phyloP scores from a whole-genome alignment of 1,284 basidiomycete genomes.

The Ustilago xerochloae region DNA sequence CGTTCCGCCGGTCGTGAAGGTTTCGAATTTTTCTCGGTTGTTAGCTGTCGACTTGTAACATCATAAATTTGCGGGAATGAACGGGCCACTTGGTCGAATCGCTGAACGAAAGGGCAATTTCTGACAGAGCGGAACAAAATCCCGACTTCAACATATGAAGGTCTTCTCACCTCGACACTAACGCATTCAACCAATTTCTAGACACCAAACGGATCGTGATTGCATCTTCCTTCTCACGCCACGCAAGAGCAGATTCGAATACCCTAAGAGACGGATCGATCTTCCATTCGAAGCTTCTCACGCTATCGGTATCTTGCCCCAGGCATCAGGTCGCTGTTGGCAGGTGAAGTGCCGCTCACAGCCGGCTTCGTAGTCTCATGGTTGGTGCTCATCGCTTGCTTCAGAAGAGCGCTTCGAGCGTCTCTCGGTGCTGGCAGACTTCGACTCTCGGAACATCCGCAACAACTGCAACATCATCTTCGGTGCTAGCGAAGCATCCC shows the following conservation, averaged over 20 bases:
- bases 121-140: too few species aligned
- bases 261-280: too few species aligned
- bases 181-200: neutral
- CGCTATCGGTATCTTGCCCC: neutral
- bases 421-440: conserved; percentile 23
- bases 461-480: conserved; percentile 1
- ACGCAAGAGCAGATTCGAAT: too few species aligned
- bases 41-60: neutral
- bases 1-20: neutral
- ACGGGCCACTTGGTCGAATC: conserved; percentile 1
- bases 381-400: conserved; percentile 29
- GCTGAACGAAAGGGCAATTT: neutral
- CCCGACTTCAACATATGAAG: too few species aligned
- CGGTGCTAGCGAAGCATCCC: conserved; percentile 7
- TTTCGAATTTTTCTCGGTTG: neutral
- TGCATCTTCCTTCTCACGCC: too few species aligned
- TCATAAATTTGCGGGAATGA: neutral
- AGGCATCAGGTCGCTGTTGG: neutral
- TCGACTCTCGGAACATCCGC: conserved; percentile 10
- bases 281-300: neutral
- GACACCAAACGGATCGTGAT: too few species aligned
- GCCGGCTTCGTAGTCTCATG: conserved; percentile 2
- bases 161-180: too few species aligned
- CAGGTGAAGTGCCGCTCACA: neutral
- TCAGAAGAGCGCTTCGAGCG: conserved; percentile 31